phyloP scores from a whole-genome alignment of 106 monocot genomes.

The Dendrobium catenatum region DNA sequence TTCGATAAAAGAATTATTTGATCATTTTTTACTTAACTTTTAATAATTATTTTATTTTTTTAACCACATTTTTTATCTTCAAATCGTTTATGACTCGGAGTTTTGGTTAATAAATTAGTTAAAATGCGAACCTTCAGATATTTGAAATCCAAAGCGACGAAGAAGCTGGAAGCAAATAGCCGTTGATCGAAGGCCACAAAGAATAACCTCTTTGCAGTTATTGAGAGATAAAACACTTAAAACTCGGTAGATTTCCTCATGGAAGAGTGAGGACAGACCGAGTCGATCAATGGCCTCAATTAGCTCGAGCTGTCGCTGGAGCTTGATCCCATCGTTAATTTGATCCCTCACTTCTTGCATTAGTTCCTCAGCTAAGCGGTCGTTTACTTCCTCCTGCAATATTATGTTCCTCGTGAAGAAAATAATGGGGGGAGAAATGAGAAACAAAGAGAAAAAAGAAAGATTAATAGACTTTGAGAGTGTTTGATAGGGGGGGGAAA shows the following conservation, averaged over 20 bases:
- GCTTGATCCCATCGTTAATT: neutral
- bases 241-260: neutral
- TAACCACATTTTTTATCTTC: no score
- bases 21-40: no score
- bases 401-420: no score
- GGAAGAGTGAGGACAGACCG: neutral
- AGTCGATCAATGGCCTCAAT: conserved; percentile 2
- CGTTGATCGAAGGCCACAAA: neutral
- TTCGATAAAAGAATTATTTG: no score
- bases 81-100: no score
- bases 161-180: neutral
- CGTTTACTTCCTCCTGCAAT: neutral
- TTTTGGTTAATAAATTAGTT: neutral
- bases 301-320: neutral
- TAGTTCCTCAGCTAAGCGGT: neutral
- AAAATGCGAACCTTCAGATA: neutral
- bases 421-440: neutral
- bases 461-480: neutral
- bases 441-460: neutral
- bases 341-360: neutral
- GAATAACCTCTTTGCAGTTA: neutral
- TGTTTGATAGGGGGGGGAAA: no score
- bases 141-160: neutral
- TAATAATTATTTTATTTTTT: no score
- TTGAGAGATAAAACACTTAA: neutral